Evolutionary conservation across 257 asterid genomes (phyloP), one percentile per base, ranked within the genome.

Genomic region (Solanum sitiens): DNA sequence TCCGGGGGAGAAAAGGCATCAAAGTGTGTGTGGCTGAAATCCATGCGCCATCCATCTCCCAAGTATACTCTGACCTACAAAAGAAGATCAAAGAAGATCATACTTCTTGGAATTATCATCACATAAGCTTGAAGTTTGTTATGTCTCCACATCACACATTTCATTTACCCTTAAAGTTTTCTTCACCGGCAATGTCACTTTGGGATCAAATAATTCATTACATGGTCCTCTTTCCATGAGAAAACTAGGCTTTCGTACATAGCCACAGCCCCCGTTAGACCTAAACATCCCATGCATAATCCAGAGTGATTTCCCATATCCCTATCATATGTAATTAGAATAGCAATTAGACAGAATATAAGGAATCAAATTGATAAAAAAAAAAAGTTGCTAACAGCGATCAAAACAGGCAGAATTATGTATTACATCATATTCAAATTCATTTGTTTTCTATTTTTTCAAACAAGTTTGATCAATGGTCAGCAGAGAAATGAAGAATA

Each of bases 11-110:
- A 97, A 87, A 91, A 96, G 45, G 98, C 47, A 88, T 97, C 99
- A 84, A 97, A 97, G 87, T 97, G 98, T 0, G 98, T 97, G 65
- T 95, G 98, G 92, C 98, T 95, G 94, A 97, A 97, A 93, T 97
- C 99, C 91, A 94, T 74, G 86, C 98, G 96, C 99, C 98, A 95
- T 39, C 99, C 99, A 16, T 95, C 98, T 82, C 99, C 98, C 94
- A 95, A 91, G 92, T 97, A 95, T 73, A 95, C 95, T 2, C 87
- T 89, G 47, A 97, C 98, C 99, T 96, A 91, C 83, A 53, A 44
- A 23, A 68, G 45, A 33, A n/a, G 45, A 45, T 35, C n/a, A 44
- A 23, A 68, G 45, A 33, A n/a, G 45, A 45, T 35, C n/a, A 53
- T 45, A 72, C 13, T 5, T 18, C 35, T 25, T 65, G n/a, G 23